Evolutionary conservation across 305 asterid species (phyloP).

Genomic region (Fraxinus dipetala): DNA sequence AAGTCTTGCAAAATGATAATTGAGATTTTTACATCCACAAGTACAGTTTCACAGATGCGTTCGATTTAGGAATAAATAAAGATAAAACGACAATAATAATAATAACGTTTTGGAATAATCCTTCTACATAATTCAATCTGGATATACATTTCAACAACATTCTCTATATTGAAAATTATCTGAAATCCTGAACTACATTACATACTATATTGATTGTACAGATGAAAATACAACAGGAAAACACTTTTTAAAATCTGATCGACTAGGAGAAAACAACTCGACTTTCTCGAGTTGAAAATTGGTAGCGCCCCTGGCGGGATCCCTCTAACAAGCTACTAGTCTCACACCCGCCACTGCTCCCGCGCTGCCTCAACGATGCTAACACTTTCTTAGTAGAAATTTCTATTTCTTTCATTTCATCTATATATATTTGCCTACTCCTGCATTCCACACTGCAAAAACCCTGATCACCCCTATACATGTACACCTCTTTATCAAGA

Average conservation of each 20-base stretch:
- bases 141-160: not conserved
- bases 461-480: slow-evolving; percentile 41
- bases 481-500: slow-evolving; percentile 33
- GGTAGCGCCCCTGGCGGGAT: not conserved
- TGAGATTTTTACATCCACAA: no score
- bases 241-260: not conserved
- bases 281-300: not conserved
- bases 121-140: not conserved
- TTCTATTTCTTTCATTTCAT: slow-evolving; percentile 34
- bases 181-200: not conserved
- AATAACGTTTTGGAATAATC: not conserved
- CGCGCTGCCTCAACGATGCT: slow-evolving; percentile 9
- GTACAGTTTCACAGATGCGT: no score
- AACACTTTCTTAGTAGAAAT: slow-evolving; percentile 22
- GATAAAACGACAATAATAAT: no score
- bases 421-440: slow-evolving; percentile 28
- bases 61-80: no score
- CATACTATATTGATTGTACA: not conserved
- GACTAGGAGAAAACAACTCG: slow-evolving; percentile 8
- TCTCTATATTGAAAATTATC: not conserved
- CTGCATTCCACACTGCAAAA: slow-evolving; percentile 38
- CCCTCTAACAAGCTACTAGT: slow-evolving; percentile 9
- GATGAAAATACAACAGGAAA: not conserved
- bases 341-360: not conserved
- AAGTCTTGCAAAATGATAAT: no score